Percentiles rank a stretch among this genome's conserved stretches.
Conservation (phyloP, 768 basidiomycete genomes). For the Mycena polygramma region DNA sequence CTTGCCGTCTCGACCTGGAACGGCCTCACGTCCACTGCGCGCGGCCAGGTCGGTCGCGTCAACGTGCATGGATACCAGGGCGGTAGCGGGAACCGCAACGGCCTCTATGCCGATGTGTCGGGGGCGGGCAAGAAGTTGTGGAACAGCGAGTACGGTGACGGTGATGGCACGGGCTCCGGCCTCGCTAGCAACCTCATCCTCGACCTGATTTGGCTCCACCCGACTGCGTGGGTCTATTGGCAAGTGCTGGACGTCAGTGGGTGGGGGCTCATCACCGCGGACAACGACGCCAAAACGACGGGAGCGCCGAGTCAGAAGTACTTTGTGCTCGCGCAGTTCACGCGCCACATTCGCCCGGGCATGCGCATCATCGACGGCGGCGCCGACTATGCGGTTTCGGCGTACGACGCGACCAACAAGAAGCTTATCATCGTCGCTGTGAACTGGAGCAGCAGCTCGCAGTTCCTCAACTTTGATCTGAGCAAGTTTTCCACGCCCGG, state of each 20-base stretch:
- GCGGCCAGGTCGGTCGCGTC: conserved; percentile 25
- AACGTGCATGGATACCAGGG: conserved; percentile 40
- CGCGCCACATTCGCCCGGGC: conserved; percentile 36
- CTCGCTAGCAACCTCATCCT: conserved; percentile 38
- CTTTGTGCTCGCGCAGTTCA: conserved; percentile 38
- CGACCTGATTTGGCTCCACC: conserved; percentile 38
- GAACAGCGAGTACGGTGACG: conserved; percentile 39
- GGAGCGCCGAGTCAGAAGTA: conserved; percentile 36
- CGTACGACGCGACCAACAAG: conserved; percentile 30
- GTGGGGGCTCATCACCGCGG: conserved; percentile 36
- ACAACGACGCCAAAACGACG: conserved; percentile 32
- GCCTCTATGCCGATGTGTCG: conserved; percentile 23
- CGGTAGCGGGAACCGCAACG: conserved; percentile 33
- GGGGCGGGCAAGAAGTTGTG: conserved; percentile 33
- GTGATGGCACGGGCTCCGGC: conserved; percentile 33
- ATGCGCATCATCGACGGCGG: conserved; percentile 34
- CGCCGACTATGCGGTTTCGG: conserved; percentile 24
- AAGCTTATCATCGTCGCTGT: conserved; percentile 37
- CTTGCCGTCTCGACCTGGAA: conserved; percentile 26
- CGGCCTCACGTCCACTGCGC: conserved; percentile 22
- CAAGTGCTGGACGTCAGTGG: conserved; percentile 34
- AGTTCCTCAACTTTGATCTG: conserved; percentile 32
- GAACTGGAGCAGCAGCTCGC: conserved; percentile 22
- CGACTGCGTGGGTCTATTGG: conserved; percentile 40
- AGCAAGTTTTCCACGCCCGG: conserved; percentile 31